Base-by-base conservation (phyloP, 306 rosid genomes). In the Echinosophora koreensis region DNA sequence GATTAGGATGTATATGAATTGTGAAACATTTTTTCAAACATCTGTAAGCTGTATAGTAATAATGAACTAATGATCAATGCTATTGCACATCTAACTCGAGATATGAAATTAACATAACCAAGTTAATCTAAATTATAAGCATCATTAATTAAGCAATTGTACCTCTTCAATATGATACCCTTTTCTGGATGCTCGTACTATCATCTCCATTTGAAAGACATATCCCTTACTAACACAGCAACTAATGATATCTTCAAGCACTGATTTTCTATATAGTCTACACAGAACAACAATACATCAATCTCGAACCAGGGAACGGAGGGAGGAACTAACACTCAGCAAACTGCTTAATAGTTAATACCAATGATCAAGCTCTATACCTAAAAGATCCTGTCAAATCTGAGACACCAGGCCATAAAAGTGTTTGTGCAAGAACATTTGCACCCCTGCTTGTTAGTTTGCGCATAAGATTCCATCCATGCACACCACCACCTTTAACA, bases 381-480 rank as follows among this genome's bases (percentile, higher is more conserved):
- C 97, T 82, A 70, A 92, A 95, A 50, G 99, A 95, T 75, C 99
- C 99, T 5, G 99, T 95, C 87, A 95, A 86, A 84, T 95, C 99
- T 64, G 99, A 95, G 74, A 85, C 99, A 77, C 97, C 97, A 12
- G 99, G 97, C 99, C 97, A 89, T 49, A 95, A 80, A 83, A 95
- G 89, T 56, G 99, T 95, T 50, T 95, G 97, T 13, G 97, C 97
- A 49, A 95, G 97, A 82, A 95, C 99, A 84, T 95, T 95, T 18
- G 99, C 99, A 50, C 99, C 98, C 70, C 99, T 85, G 79, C 97
- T 95, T n/a, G 99, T 95, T 65, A 95, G 87, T 69, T 95, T 95
- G 86, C 97, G 97, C 97, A 95, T 92, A 66, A 95, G 97, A 88
- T 88, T 95, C 99, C 99, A 95, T 77, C 99, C 99, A 89, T 95